Conservation (phyloP, 2,329 filamentous ascomycete species). For the Diaporthe velutina region DNA sequence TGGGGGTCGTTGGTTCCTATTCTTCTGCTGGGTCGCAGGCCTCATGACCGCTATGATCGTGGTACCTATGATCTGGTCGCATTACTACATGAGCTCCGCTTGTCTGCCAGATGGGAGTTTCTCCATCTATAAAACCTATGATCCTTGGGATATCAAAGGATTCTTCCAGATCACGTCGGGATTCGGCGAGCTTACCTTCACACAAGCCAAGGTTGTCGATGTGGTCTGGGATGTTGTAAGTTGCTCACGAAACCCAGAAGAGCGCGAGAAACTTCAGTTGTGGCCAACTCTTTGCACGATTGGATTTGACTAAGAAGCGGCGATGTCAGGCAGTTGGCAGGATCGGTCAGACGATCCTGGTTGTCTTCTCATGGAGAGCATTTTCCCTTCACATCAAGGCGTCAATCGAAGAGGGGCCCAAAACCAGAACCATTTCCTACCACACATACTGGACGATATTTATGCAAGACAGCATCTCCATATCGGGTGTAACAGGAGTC, state of each 20-base stretch:
- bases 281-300: too few relatives aligned
- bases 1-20: not conserved
- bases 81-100: not conserved
- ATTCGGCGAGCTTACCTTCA: not conserved
- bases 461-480: conserved; percentile 1
- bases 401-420: not conserved
- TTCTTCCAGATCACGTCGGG: conserved; percentile 10
- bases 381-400: conserved; percentile 13
- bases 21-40: not conserved
- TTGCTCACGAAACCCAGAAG: not conserved
- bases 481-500: not conserved
- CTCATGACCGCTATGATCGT: not conserved
- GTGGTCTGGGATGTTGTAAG: conserved; percentile 21
- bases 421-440: not conserved
- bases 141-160: not conserved
- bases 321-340: not conserved
- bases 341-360: not conserved
- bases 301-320: not conserved
- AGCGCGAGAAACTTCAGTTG: not conserved
- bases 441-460: conserved; percentile 6
- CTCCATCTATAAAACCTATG: not conserved
- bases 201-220: conserved; percentile 11
- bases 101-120: conserved; percentile 2
- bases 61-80: not conserved
- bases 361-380: conserved; percentile 10